These are phyloP conservation scores for Albugo laibachii DNA, from an alignment of 352 stramenopile genomes.

Conservation along the genomic window DNA sequence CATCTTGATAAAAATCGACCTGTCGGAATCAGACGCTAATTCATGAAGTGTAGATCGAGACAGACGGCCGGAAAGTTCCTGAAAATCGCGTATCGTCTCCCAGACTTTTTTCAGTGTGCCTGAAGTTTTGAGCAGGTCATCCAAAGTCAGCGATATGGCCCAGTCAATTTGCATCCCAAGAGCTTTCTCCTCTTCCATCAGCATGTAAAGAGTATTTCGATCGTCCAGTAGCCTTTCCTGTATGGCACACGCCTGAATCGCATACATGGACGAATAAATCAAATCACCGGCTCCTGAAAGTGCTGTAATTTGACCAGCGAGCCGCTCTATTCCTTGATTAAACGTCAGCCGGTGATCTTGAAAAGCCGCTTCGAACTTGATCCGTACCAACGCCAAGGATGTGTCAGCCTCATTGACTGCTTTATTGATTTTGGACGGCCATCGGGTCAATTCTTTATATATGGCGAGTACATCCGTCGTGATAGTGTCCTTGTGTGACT, in stretches of 20 bases:
- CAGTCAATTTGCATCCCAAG: slow-evolving; percentile 24
- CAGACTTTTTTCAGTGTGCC: slow-evolving; percentile 60
- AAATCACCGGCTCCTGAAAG: slow-evolving; percentile 65
- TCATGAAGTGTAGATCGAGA: slow-evolving; percentile 48
- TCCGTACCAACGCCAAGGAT: slow-evolving; percentile 29
- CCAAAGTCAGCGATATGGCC: slow-evolving; percentile 53
- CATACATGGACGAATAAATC: slow-evolving; percentile 48
- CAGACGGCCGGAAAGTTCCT: slow-evolving; percentile 43
- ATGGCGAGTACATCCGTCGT: slow-evolving; percentile 24
- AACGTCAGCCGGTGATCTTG: slow-evolving; percentile 46
- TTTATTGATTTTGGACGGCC: slow-evolving; percentile 32
- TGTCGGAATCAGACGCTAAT: slow-evolving; percentile 25
- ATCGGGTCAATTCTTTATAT: slow-evolving; percentile 45
- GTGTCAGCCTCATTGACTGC: slow-evolving; percentile 30
- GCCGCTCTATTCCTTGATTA: slow-evolving; percentile 50
- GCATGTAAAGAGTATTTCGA: slow-evolving; percentile 27
- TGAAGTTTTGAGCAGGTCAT: slow-evolving; percentile 54
- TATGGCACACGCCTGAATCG: slow-evolving; percentile 52
- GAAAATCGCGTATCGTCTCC: slow-evolving; percentile 47
- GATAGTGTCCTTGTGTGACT: slow-evolving; percentile 1
- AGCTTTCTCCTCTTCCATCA: slow-evolving; percentile 25
- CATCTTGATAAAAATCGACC: slow-evolving; percentile 32
- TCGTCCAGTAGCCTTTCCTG: slow-evolving; percentile 39
- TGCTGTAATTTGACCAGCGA: slow-evolving; percentile 37
- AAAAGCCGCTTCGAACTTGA: slow-evolving; percentile 50